phyloP scores from a whole-genome alignment of 2,329 filamentous ascomycete genomes.

The Polytolypa hystricis region DNA sequence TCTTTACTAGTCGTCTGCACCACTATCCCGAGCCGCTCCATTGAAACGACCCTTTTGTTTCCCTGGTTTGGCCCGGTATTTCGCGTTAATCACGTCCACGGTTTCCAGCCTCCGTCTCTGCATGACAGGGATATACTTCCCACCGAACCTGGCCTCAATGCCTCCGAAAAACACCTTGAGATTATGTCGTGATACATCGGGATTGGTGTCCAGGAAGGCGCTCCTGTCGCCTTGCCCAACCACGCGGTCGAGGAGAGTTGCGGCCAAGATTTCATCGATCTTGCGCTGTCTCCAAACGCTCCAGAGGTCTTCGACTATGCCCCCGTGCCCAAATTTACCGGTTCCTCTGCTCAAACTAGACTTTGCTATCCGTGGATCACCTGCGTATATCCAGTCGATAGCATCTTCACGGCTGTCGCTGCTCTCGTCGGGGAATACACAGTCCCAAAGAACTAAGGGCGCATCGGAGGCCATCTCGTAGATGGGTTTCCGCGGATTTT shows the following conservation, averaged over 20 bases:
- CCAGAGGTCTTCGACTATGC: conserved; percentile 70
- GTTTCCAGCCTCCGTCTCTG: conserved; percentile 45
- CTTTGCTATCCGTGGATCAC: conserved; percentile 44
- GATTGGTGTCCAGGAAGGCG: conserved; percentile 15
- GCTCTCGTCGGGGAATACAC: conserved; percentile 60
- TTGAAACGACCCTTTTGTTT: conserved; percentile 5
- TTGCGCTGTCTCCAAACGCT: conserved; percentile 69
- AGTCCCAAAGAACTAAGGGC: conserved; percentile 92
- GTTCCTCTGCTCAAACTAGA: conserved; percentile 37
- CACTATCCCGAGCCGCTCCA: conserved; percentile 7
- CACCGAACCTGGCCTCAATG: conserved; percentile 42
- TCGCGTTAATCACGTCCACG: conserved; percentile 52
- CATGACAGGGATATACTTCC: conserved; percentile 48
- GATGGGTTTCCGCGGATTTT: conserved; percentile 63
- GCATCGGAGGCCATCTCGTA: conserved; percentile 88
- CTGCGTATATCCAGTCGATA: conserved; percentile 68
- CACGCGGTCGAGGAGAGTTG: conserved; percentile 56
- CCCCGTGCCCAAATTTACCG: conserved; percentile 52
- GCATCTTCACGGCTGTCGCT: conserved; percentile 44
- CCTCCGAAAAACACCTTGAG: conserved; percentile 50
- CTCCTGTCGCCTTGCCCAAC: conserved; percentile 32
- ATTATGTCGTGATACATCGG: conserved; percentile 25
- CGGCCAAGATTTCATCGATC: conserved; percentile 79
- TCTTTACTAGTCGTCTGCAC: background rate
- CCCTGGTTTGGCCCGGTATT: conserved; percentile 34